Percentiles rank a stretch among this genome's conserved stretches.
These are phyloP conservation scores for Gossypium davidsonii DNA, from an alignment of 441 rosid species.

Conservation along the genomic window DNA sequence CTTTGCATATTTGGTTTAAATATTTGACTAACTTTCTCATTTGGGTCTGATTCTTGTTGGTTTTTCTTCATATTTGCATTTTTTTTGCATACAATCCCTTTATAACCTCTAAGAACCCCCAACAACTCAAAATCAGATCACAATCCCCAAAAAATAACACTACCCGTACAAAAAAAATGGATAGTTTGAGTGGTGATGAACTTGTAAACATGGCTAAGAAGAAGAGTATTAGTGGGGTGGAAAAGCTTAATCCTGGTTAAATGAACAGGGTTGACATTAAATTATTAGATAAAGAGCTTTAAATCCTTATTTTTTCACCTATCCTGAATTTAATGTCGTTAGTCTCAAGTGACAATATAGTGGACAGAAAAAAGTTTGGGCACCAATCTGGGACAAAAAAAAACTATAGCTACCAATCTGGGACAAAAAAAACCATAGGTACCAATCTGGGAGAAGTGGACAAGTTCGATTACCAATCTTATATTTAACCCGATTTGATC, in stretches of 20 bases:
- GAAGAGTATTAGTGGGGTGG: constrained; percentile 67
- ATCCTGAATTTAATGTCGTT: too few relatives aligned
- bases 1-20: constrained; percentile 33
- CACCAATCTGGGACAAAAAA: too few relatives aligned
- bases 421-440: too few relatives aligned
- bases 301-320: too few relatives aligned
- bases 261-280: constrained; percentile 31
- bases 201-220: constrained; percentile 69
- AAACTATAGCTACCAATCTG: too few relatives aligned
- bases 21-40: constrained; percentile 21
- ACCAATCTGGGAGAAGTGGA: too few relatives aligned
- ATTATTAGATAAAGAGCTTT: too few relatives aligned
- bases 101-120: constrained; percentile 51
- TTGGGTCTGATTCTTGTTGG: constrained; percentile 22
- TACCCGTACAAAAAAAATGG: not conserved
- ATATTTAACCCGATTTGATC: too few relatives aligned
- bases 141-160: not conserved
- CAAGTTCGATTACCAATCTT: too few relatives aligned
- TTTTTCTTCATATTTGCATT: constrained; percentile 48
- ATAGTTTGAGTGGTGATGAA: constrained; percentile 73
- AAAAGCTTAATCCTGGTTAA: constrained; percentile 82
- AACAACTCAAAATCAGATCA: constrained; percentile 7
- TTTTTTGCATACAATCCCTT: constrained; percentile 62
- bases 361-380: too few relatives aligned
- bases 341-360: too few relatives aligned